Evolutionary conservation across 2,329 filamentous ascomycete genomes (phyloP).

Genomic region (Penicillium thymicola): DNA sequence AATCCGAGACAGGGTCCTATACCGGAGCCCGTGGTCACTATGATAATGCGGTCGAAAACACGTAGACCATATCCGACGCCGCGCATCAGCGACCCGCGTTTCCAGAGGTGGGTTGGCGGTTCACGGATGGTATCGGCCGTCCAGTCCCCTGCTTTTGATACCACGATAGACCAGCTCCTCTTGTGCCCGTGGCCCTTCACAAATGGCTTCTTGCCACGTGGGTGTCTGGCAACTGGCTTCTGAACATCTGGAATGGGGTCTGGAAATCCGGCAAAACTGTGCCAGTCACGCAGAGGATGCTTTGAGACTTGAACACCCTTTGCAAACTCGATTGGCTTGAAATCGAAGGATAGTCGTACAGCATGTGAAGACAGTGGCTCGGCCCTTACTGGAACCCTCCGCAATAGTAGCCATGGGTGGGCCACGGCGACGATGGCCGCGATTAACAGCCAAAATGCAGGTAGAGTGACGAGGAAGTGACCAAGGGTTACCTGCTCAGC

Average conservation of each 20-base stretch:
- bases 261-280: slow-evolving; percentile 72
- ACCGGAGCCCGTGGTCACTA: slow-evolving; percentile 69
- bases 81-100: slow-evolving; percentile 64
- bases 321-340: slow-evolving; percentile 57
- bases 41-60: slow-evolving; percentile 62
- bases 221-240: neutral
- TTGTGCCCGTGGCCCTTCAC: slow-evolving; percentile 4
- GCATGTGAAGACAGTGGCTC: slow-evolving; percentile 70
- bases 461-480: slow-evolving; percentile 44
- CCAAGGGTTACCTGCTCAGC: slow-evolving; percentile 37
- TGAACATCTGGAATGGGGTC: slow-evolving; percentile 40
- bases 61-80: slow-evolving; percentile 65
- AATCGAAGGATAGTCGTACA: slow-evolving; percentile 65
- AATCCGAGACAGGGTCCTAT: slow-evolving; percentile 67
- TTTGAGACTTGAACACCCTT: slow-evolving; percentile 59
- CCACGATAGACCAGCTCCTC: slow-evolving; percentile 38
- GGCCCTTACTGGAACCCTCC: slow-evolving; percentile 61
- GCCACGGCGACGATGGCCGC: slow-evolving; percentile 62
- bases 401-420: slow-evolving; percentile 69
- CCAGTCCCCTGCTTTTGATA: slow-evolving; percentile 74
- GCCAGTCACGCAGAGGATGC: slow-evolving; percentile 67
- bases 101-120: slow-evolving; percentile 62
- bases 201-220: neutral
- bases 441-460: slow-evolving; percentile 65
- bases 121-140: slow-evolving; percentile 61